phyloP scores from a whole-genome alignment of 495 filamentous ascomycete species.

The Oidiodendron maius region DNA sequence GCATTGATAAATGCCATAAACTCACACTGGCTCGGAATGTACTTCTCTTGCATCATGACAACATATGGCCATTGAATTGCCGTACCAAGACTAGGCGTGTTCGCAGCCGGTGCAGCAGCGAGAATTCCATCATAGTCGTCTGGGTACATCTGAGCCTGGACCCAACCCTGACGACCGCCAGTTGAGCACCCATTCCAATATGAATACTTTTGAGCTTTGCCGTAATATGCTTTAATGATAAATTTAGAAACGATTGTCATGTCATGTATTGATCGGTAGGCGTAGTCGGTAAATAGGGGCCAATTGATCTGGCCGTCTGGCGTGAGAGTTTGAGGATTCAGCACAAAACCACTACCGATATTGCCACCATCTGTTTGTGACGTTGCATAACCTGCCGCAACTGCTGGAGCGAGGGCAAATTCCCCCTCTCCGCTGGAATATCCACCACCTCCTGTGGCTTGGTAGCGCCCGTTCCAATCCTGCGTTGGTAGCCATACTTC shows the following conservation, averaged over 20 bases:
- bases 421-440: background rate
- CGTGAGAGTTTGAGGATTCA: background rate
- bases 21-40: slow-evolving; percentile 21
- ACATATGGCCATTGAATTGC: slow-evolving; percentile 24
- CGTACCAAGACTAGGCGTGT: slow-evolving; percentile 18
- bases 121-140: slow-evolving; percentile 33
- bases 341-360: too few species aligned
- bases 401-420: background rate
- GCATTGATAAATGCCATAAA: slow-evolving; percentile 24
- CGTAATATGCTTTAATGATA: slow-evolving; percentile 28
- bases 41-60: slow-evolving; percentile 23
- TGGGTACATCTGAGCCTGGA: slow-evolving; percentile 34
- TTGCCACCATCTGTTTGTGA: background rate
- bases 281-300: slow-evolving; percentile 27
- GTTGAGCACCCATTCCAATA: slow-evolving; percentile 42
- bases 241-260: slow-evolving; percentile 30
- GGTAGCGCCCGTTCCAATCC: background rate
- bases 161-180: slow-evolving; percentile 35
- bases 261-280: slow-evolving; percentile 19
- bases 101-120: slow-evolving; percentile 27
- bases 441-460: background rate
- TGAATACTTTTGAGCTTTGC: slow-evolving; percentile 26
- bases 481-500: background rate
- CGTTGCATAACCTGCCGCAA: background rate
- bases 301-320: background rate